Conservation (phyloP, 441 rosid species). For the Aquilaria agallochum region DNA sequence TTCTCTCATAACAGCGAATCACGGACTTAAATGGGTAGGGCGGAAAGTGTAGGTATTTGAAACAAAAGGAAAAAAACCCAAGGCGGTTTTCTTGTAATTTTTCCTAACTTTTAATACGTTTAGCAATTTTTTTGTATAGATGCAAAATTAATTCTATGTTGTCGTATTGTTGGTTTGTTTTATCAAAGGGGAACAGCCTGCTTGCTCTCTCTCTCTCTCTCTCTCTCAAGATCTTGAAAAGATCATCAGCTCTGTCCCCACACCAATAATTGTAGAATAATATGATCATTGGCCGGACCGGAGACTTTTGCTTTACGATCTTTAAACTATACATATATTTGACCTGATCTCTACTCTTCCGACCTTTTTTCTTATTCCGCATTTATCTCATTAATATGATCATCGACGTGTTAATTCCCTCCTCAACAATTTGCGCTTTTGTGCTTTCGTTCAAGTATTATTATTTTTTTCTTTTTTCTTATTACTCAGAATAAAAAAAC, state of each 20-base stretch:
- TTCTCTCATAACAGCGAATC: no score
- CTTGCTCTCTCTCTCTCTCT: conserved; percentile 14
- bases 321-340: conserved; percentile 21
- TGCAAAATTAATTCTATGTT: no score
- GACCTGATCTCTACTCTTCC: conserved; percentile 31
- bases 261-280: conserved; percentile 61
- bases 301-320: conserved; percentile 8
- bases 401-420: conserved; percentile 5
- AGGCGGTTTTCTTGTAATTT: no score
- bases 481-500: no score
- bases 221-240: conserved; percentile 16
- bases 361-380: not conserved
- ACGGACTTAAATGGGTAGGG: no score
- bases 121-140: no score
- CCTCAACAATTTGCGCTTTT: conserved; percentile 6
- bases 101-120: no score
- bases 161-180: conserved; percentile 1
- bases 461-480: conserved; percentile 1
- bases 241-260: conserved; percentile 38
- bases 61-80: no score
- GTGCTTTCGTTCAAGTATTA: no score
- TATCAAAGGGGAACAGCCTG: conserved; percentile 66
- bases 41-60: no score
- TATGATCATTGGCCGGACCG: conserved; percentile 26
- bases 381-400: not conserved